phyloP scores from a whole-genome alignment of 371 early-diverging fungal species.

The Rhizomucor pusillus region DNA sequence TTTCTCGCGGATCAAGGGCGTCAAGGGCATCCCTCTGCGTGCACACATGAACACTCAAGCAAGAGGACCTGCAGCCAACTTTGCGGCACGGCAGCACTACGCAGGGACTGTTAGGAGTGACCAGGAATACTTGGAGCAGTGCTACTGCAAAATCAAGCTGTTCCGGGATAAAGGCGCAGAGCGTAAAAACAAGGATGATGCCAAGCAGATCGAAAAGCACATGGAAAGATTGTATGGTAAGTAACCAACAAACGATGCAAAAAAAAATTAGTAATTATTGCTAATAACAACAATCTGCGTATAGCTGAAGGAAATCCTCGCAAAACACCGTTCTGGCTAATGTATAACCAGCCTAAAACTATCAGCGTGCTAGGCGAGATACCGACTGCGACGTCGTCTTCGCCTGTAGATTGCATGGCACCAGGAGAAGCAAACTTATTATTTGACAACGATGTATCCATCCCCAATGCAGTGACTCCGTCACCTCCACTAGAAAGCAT shows the following conservation, averaged over 20 bases:
- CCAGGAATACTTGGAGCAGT: slow-evolving; percentile 47
- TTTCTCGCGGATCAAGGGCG: slow-evolving; percentile 81
- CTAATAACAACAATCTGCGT: neutral
- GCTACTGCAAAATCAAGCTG: slow-evolving; percentile 70
- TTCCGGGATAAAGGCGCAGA: slow-evolving; percentile 80
- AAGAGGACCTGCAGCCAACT: neutral
- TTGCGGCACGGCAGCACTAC: neutral
- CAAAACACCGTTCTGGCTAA: slow-evolving; percentile 24
- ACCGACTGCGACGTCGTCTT: slow-evolving; percentile 13
- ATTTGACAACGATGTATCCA: neutral
- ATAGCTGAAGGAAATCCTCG: slow-evolving; percentile 15
- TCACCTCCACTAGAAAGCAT: no score
- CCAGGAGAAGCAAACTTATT: slow-evolving; percentile 2
- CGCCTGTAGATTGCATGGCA: slow-evolving; percentile 8
- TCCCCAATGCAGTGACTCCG: no score
- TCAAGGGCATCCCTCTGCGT: slow-evolving; percentile 81
- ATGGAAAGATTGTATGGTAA: slow-evolving; percentile 53
- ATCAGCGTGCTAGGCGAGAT: slow-evolving; percentile 30
- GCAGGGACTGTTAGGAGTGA: neutral
- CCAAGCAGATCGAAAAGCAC: slow-evolving; percentile 55
- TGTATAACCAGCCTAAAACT: slow-evolving; percentile 36
- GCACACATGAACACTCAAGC: slow-evolving; percentile 24
- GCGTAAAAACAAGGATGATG: slow-evolving; percentile 63
- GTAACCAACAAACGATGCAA: neutral
- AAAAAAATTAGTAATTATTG: neutral